Evolutionary conservation across 495 filamentous ascomycete species (phyloP).

Genomic region (Cercophora samala): DNA sequence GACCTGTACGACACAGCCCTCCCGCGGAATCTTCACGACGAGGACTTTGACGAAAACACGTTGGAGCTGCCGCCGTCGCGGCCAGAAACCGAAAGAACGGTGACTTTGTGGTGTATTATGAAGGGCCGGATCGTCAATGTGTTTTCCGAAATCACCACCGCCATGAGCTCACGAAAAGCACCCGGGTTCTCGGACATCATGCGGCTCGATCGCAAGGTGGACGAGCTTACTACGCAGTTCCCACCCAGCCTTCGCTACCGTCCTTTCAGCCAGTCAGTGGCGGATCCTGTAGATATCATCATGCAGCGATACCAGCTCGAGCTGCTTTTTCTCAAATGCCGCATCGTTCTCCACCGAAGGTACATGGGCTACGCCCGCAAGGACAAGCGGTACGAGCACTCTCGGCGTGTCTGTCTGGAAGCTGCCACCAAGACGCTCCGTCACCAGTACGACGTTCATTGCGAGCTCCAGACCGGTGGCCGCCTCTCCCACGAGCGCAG

Average conservation of each 20-base stretch:
- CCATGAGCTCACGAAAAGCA: slow-evolving; percentile 25
- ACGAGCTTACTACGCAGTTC: slow-evolving; percentile 24
- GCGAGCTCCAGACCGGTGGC: slow-evolving; percentile 35
- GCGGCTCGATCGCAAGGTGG: slow-evolving; percentile 32
- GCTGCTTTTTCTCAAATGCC: slow-evolving; percentile 32
- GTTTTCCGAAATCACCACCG: slow-evolving; percentile 26
- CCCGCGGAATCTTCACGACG: slow-evolving; percentile 40
- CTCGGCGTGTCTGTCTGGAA: slow-evolving; percentile 34
- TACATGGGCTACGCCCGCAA: slow-evolving; percentile 32
- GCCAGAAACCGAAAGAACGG: slow-evolving; percentile 36
- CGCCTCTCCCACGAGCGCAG: slow-evolving; percentile 30
- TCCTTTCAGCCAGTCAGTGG: slow-evolving; percentile 22
- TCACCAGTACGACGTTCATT: slow-evolving; percentile 38
- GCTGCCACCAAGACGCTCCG: slow-evolving; percentile 35
- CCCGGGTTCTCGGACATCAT: slow-evolving; percentile 33
- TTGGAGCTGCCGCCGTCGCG: slow-evolving; percentile 35
- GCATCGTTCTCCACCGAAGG: slow-evolving; percentile 33
- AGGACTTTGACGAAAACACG: slow-evolving; percentile 35
- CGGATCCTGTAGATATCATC: slow-evolving; percentile 32
- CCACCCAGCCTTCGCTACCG: slow-evolving; percentile 27
- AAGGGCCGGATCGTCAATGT: slow-evolving; percentile 28
- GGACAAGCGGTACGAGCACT: slow-evolving; percentile 36
- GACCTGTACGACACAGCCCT: slow-evolving; percentile 34
- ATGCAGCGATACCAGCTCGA: slow-evolving; percentile 36
- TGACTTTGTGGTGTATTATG: slow-evolving; percentile 25